Evolutionary conservation across 129 eudicot genomes (phyloP).

Genomic region (Solidago caesia): DNA sequence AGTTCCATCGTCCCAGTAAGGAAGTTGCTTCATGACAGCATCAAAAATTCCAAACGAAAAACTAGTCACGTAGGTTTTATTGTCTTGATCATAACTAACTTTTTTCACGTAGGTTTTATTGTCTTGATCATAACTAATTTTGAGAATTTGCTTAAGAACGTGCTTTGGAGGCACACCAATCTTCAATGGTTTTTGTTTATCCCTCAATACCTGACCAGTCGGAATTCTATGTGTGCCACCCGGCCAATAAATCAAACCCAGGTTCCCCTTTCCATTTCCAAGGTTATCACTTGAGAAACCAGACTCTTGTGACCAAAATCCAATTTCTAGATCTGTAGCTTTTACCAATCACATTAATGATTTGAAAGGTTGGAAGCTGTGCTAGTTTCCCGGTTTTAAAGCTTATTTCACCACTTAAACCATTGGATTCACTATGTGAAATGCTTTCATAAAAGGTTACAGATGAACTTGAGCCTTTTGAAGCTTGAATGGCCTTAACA

Average conservation of each 20-base stretch:
- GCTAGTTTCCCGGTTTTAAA: slow-evolving; percentile 42
- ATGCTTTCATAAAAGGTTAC: slow-evolving; percentile 8
- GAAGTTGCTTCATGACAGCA: neutral
- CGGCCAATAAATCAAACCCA: slow-evolving; percentile 55
- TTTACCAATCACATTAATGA: slow-evolving; percentile 60
- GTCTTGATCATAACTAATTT: neutral
- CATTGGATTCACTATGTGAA: slow-evolving; percentile 33
- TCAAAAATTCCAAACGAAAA: neutral
- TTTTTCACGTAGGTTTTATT: too few species aligned
- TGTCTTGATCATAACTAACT: neutral
- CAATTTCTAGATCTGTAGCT: slow-evolving; percentile 56
- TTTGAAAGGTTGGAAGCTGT: slow-evolving; percentile 35
- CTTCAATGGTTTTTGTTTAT: slow-evolving; percentile 40
- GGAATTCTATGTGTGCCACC: slow-evolving; percentile 49
- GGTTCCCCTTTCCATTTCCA: slow-evolving; percentile 15
- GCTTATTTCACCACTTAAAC: slow-evolving; percentile 51
- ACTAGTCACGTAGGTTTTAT: neutral
- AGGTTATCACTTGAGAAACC: slow-evolving; percentile 38
- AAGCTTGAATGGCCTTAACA: slow-evolving; percentile 18
- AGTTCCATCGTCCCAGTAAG: neutral
- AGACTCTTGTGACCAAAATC: slow-evolving; percentile 44
- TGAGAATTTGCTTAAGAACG: neutral
- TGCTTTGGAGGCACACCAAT: slow-evolving; percentile 57
- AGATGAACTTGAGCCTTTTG: slow-evolving; percentile 22
- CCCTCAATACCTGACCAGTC: slow-evolving; percentile 30